phyloP scores from a whole-genome alignment of 768 basidiomycete genomes.

The Xanthoconium stramineum region DNA sequence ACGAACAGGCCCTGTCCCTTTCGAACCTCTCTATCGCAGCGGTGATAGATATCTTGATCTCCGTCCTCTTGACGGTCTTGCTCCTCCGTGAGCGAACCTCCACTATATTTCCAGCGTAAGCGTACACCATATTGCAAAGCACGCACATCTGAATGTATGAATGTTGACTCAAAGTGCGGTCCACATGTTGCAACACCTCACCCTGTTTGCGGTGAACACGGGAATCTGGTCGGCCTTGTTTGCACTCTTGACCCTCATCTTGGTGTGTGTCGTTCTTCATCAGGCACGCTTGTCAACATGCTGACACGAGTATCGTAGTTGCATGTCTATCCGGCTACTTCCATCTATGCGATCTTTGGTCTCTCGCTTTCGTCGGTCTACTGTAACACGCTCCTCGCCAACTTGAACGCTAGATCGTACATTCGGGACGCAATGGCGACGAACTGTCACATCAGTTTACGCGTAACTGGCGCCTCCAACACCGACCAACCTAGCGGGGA shows the following conservation, averaged over 20 bases:
- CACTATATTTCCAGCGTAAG: neutral
- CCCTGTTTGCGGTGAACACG: neutral
- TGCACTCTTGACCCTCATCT: neutral
- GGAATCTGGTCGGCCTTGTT: neutral
- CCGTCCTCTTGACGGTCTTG: slow-evolving; percentile 3
- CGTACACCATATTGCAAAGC: no score
- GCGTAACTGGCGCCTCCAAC: neutral
- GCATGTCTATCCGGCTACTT: neutral
- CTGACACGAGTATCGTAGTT: neutral
- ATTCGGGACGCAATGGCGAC: neutral
- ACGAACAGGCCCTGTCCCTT: neutral
- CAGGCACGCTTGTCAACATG: no score
- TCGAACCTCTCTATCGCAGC: neutral
- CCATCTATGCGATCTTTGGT: neutral
- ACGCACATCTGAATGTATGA: neutral
- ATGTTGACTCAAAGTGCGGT: neutral
- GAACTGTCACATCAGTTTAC: neutral
- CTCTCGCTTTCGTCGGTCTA: slow-evolving; percentile 11
- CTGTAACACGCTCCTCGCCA: slow-evolving; percentile 9
- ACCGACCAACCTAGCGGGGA: no score
- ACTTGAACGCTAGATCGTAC: slow-evolving; percentile 10
- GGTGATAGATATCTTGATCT: slow-evolving; percentile 3
- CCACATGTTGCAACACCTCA: slow-evolving; percentile 4
- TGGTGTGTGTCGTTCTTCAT: neutral
- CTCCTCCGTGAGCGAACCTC: neutral